phyloP scores from a whole-genome alignment of 1,284 basidiomycete genomes.

The Irpex rosettiformis region DNA sequence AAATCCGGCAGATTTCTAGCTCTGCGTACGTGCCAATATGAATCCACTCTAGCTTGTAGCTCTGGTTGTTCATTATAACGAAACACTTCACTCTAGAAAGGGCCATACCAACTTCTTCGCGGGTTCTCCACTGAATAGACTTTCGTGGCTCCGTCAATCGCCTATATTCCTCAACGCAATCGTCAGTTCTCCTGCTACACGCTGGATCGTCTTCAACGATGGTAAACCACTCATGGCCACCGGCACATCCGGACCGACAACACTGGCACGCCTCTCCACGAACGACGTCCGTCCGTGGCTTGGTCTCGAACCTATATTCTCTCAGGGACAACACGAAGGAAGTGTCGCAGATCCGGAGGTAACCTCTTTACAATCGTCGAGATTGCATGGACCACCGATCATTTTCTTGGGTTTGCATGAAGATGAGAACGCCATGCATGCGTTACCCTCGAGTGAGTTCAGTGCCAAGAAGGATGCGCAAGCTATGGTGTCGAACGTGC shows the following conservation, averaged over 20 bases:
- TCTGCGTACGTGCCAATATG: slow-evolving; percentile 7
- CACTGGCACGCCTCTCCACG: slow-evolving; percentile 53
- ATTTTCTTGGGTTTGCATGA: slow-evolving; percentile 84
- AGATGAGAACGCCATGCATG: slow-evolving; percentile 37
- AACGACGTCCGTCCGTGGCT: slow-evolving; percentile 45
- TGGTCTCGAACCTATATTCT: slow-evolving; percentile 54
- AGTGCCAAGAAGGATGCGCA: slow-evolving; percentile 32
- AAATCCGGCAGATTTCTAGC: slow-evolving; percentile 3
- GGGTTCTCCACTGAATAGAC: slow-evolving; percentile 83
- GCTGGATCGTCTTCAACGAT: slow-evolving; percentile 73
- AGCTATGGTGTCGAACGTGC: slow-evolving; percentile 52
- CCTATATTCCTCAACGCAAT: slow-evolving; percentile 70
- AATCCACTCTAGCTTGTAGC: background rate
- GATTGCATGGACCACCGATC: slow-evolving; percentile 57
- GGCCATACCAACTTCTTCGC: slow-evolving; percentile 58
- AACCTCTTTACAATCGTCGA: slow-evolving; percentile 59
- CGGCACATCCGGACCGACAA: slow-evolving; percentile 16
- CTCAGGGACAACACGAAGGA: slow-evolving; percentile 57
- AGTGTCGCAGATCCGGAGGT: slow-evolving; percentile 36
- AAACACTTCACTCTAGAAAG: slow-evolving; percentile 9
- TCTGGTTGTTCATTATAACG: background rate
- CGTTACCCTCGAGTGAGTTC: slow-evolving; percentile 63
- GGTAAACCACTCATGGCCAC: slow-evolving; percentile 57
- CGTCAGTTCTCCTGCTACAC: slow-evolving; percentile 52
- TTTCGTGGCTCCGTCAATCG: slow-evolving; percentile 81